phyloP scores from a whole-genome alignment of 2,329 filamentous ascomycete genomes.

The Arthroderma sp. region DNA sequence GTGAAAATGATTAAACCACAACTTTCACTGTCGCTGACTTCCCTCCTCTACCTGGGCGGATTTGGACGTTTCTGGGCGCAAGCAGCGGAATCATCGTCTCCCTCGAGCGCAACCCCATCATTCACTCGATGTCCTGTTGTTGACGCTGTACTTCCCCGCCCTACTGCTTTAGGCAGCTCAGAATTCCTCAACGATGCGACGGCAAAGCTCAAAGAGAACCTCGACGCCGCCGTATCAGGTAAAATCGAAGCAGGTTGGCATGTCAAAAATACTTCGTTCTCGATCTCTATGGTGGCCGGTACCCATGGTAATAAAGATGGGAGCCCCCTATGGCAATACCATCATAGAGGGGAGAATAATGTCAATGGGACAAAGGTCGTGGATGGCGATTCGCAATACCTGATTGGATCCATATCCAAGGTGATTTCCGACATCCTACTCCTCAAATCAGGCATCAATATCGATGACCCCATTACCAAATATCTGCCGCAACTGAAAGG shows the following conservation, averaged over 20 bases:
- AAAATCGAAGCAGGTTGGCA: conserved; percentile 24
- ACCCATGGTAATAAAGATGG: conserved; percentile 15
- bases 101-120: no score
- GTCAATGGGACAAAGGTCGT: conserved; percentile 22
- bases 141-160: conserved; percentile 18
- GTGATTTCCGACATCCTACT: conserved; percentile 27
- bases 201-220: conserved; percentile 15
- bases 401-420: conserved; percentile 31
- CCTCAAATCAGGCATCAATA: conserved; percentile 23
- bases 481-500: conserved; percentile 22
- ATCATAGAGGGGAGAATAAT: conserved; percentile 26
- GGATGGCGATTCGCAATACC: conserved; percentile 27
- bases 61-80: no score
- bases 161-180: conserved; percentile 17
- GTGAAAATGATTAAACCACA: no score
- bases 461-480: conserved; percentile 22
- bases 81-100: no score
- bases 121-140: no score
- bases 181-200: conserved; percentile 18
- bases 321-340: conserved; percentile 30
- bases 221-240: conserved; percentile 21
- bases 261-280: conserved; percentile 27
- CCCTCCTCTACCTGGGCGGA: no score
- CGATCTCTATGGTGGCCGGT: conserved; percentile 23
- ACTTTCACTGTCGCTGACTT: no score